Percentiles rank a stretch among this genome's conserved stretches.
Conservation (phyloP, 176 grass and related monocot genomes). For the Carex pumila region DNA sequence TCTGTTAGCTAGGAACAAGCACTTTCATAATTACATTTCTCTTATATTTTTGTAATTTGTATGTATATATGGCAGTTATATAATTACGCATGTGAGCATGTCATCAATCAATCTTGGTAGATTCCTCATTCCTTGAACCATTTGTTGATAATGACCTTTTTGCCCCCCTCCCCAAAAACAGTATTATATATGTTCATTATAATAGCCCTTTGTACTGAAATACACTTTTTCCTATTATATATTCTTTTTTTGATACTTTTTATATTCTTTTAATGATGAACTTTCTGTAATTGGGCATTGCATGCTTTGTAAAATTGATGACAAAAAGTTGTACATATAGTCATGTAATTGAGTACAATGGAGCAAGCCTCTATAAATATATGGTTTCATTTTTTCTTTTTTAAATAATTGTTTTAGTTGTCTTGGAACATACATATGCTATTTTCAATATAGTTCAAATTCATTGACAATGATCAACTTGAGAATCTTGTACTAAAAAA, state of each 20-base stretch:
- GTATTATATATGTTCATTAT: not conserved
- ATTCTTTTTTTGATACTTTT: not conserved
- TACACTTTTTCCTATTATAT: not conserved
- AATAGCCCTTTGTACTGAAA: not conserved
- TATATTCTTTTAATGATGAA: not conserved
- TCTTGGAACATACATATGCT: not conserved
- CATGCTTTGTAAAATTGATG: not conserved
- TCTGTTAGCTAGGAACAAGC: not conserved
- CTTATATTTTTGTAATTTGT: not conserved
- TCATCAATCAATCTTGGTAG: not conserved
- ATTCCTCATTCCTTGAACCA: not conserved
- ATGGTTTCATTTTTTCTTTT: not conserved
- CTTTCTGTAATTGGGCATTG: not conserved
- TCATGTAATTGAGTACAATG: not conserved
- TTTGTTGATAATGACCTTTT: not conserved
- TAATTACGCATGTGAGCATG: not conserved
- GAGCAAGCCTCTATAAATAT: not conserved
- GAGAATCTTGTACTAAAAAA: not conserved
- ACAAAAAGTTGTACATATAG: not conserved
- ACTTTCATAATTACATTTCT: not conserved
- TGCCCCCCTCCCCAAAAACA: not conserved
- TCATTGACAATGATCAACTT: not conserved
- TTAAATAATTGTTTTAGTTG: not conserved
- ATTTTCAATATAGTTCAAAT: not conserved
- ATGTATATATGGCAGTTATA: not conserved